These are phyloP conservation scores for Fomes fomentarius DNA, from an alignment of 1,284 basidiomycete genomes.

Conservation along the genomic window DNA sequence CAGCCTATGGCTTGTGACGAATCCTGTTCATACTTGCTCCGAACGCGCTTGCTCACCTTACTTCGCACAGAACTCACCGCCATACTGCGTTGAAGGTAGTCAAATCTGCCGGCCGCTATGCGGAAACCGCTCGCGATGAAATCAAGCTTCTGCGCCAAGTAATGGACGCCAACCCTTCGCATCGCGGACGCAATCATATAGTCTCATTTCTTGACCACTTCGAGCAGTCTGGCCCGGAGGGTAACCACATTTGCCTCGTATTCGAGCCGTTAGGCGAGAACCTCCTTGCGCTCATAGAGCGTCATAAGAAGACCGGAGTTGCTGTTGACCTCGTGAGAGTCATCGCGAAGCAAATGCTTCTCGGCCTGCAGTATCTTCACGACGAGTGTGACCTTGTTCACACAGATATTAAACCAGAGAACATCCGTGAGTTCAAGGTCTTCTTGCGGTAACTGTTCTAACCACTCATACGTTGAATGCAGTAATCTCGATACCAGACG, in stretches of 20 bases:
- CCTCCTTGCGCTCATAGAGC: constrained; percentile 81
- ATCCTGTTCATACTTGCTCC: neutral
- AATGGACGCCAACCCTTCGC: constrained; percentile 69
- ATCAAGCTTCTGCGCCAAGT: constrained; percentile 86
- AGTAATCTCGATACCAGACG: constrained; percentile 80
- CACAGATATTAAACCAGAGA: constrained; percentile 92
- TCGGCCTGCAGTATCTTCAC: constrained; percentile 90
- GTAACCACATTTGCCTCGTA: constrained; percentile 86
- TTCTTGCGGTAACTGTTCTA: too few species aligned
- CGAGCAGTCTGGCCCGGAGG: constrained; percentile 62
- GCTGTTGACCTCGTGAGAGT: constrained; percentile 80
- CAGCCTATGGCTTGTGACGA: neutral
- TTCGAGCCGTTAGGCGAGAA: constrained; percentile 93
- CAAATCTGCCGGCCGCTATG: constrained; percentile 85
- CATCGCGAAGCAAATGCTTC: constrained; percentile 82
- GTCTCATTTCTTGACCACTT: constrained; percentile 92
- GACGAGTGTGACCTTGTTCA: constrained; percentile 89
- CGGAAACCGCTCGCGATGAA: constrained; percentile 90
- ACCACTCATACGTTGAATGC: too few species aligned
- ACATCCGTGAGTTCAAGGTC: constrained; percentile 83
- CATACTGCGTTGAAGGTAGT: constrained; percentile 93
- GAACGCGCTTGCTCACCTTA: constrained; percentile 6
- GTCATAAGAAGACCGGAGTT: constrained; percentile 86
- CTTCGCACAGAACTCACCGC: constrained; percentile 51
- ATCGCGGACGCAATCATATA: constrained; percentile 71